These are phyloP conservation scores for Botrytis sinoallii DNA, from an alignment of 2,329 filamentous ascomycete species.

Conservation along the genomic window DNA sequence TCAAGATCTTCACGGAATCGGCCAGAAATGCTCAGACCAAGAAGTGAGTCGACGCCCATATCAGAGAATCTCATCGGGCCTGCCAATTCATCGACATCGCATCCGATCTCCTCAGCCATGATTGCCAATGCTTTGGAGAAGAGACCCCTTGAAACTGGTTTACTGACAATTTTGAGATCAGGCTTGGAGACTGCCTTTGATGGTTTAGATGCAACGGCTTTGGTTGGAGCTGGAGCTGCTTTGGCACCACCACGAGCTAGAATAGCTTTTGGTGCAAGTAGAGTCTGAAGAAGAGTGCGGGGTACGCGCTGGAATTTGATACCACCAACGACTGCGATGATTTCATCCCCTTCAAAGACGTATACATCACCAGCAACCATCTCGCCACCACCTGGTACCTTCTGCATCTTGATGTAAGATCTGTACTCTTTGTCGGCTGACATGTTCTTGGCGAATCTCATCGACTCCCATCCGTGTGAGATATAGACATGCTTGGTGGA, in stretches of 20 bases:
- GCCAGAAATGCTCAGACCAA: constrained; percentile 54
- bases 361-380: constrained; percentile 40
- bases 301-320: constrained; percentile 30
- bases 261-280: constrained; percentile 18
- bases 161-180: constrained; percentile 27
- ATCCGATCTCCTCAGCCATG: constrained; percentile 54
- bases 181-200: neutral
- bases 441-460: constrained; percentile 29
- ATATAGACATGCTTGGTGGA: constrained; percentile 31
- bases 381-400: constrained; percentile 33
- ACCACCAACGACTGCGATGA: constrained; percentile 38
- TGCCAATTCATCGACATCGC: constrained; percentile 51
- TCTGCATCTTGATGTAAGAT: constrained; percentile 35
- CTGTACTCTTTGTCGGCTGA: constrained; percentile 27
- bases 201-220: neutral
- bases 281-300: constrained; percentile 16
- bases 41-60: constrained; percentile 58
- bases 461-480: constrained; percentile 32
- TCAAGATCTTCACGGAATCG: constrained; percentile 56
- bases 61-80: constrained; percentile 54
- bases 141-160: constrained; percentile 26
- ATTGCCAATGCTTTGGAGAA: constrained; percentile 48
- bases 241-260: neutral
- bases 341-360: constrained; percentile 37
- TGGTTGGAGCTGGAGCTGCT: neutral